Percentiles rank a stretch among this genome's conserved stretches.
phyloP scores from a whole-genome alignment of 345 rosid species.

The Anacardium occidentale region DNA sequence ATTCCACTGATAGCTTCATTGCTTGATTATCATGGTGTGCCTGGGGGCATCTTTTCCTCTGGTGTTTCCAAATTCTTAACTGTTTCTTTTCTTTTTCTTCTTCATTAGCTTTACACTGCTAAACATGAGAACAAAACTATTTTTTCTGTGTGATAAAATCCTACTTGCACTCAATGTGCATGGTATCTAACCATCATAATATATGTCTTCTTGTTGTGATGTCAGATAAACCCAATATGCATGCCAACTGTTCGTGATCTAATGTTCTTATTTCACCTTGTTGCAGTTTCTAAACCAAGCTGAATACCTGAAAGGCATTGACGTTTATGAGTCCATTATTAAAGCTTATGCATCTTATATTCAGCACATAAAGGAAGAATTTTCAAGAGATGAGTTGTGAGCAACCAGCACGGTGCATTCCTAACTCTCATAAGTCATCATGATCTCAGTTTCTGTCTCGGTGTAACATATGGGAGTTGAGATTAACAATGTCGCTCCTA shows the following conservation, averaged over 20 bases:
- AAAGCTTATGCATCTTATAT: slow-evolving; percentile 58
- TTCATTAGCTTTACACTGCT: neutral
- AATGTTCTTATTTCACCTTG: slow-evolving; percentile 19
- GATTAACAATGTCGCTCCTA: neutral
- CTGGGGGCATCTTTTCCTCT: neutral
- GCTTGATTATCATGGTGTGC: neutral
- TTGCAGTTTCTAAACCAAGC: slow-evolving; percentile 73
- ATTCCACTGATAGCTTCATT: neutral
- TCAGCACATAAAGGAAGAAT: slow-evolving; percentile 28
- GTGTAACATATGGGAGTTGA: slow-evolving; percentile 10
- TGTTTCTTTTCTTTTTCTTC: neutral
- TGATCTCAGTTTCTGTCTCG: neutral
- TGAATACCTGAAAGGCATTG: slow-evolving; percentile 85
- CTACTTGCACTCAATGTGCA: neutral
- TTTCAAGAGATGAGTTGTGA: slow-evolving; percentile 67
- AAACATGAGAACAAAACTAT: neutral
- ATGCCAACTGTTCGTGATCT: neutral
- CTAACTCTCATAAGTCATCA: neutral
- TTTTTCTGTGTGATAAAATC: neutral
- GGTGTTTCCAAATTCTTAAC: too few species aligned
- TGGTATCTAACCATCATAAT: neutral
- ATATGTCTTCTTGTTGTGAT: slow-evolving; percentile 41
- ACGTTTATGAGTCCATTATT: slow-evolving; percentile 66
- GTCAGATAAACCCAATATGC: slow-evolving; percentile 25
- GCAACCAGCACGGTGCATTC: neutral